Base-by-base conservation (phyloP, 2,329 filamentous ascomycete genomes). In the Fusarium buharicum region DNA sequence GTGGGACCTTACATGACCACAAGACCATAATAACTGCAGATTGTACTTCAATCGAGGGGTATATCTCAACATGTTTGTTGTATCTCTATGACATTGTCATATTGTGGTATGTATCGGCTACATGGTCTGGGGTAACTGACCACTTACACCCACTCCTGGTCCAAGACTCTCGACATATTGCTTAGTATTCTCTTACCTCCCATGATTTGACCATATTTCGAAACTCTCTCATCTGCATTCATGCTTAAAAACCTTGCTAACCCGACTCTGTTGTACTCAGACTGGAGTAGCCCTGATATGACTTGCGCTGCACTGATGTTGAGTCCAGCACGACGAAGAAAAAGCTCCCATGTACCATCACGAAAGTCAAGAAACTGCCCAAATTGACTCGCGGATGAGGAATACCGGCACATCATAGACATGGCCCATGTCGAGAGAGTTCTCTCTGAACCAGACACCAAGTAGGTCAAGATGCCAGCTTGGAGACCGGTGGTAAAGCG, bases 351-450 rank as follows among this genome's bases (percentile, higher is more conserved):
- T 24, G 75, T 75, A 34, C 77, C 78, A 43, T 82, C 78, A 28
- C 73, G 70, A n/a, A 75, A 67, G 3, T 75, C 73, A 10, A 82
- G 58, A 7, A 75, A 70, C 1, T 71, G 68, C 46, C 75, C 73
- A 12, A 78, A 69, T 1, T 68, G 59, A 1, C 47, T 55, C 3
- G 67, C 57, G 12, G 69, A 60, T 1, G 64, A 40, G 11, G 67
- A 75, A 67, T 82, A 78, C 8, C 81, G 81, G 16, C 81, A 79
- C 39, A 89, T 81, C 0, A 81, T 69, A 1, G 78, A 79, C 0
- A 84, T 74, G 2, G 85, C 74, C 86, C 87, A 90, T 50, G 74
- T 79, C 1, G 81, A 78, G 7, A 88, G 70, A 0, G 79, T 82
- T 18, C 77, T 72, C 16, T 79, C 75, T 0, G 81, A 81, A 0